Base-by-base conservation (phyloP, 495 filamentous ascomycete species). In the Apiosordaria backusii region DNA sequence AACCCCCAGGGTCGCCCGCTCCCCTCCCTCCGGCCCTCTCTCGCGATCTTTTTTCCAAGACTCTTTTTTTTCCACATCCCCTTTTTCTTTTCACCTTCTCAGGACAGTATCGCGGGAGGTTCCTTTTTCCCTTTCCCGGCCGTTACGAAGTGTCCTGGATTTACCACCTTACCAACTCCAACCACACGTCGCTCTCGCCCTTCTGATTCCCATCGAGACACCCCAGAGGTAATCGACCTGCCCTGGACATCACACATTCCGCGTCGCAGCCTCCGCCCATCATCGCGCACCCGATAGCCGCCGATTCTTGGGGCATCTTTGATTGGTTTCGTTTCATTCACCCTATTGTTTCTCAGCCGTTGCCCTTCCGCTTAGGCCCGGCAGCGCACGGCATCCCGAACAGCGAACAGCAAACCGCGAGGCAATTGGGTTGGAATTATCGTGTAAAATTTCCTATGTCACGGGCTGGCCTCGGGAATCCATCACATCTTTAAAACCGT, bases 261-360 rank as follows among this genome's bases (percentile, higher is more conserved):
- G 64, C 68, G 75, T 77, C 75, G 75, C 75, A 77, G 70, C 66
- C 57, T 15, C 55, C 50, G 67, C 64, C 69, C 70, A 68, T 73
- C 70, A 60, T 27, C 68, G 63, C 55, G 61, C 62, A 70, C 74
- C 74, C 73, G 73, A 75, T 73, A 71, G 60, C 26, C 74, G 70
- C 67, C 63, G 69, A 70, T 69, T 67, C 73, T 70, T 71, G 75
- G 74, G 61, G 69, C 78, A 70, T 65, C 71, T 74, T 76, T 75
- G 75, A 78, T 76, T 74, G 68, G 69, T 75, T 76, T 77, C 69
- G 73, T 78, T 77, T 77, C 71, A 69, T 75, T 73, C 77, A 70
- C 57, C 76, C 71, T n/a, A 71, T 78, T 76, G 70, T 74, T 74
- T 78, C 77, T 62, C 66, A 57, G 29, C 65, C 67, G 57, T 67